Evolutionary conservation across 73 alveolate species (phyloP), one percentile per base, ranked within the genome.

Genomic region (Paraurostyla sp.): DNA sequence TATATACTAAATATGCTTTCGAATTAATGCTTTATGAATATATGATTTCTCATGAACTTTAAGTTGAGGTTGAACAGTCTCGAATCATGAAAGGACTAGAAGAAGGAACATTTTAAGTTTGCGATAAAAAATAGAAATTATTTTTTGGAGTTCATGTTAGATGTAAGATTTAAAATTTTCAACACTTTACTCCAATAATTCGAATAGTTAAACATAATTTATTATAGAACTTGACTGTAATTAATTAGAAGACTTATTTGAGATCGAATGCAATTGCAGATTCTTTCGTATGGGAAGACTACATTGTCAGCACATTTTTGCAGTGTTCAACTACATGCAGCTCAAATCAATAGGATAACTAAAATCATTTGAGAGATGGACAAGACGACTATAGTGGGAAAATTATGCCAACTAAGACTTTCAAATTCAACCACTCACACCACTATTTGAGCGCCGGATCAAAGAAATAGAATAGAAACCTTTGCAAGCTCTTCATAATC

Each of bases 351-450:
- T 85, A 2, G 68, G 25, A 7, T 36, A 76, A 0, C 43, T 71
- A 38, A 69, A 43, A 32, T 59, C 86, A 3, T 65, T 35, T 18
- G 68, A 68, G 13, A 68, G 93, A 40, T 85, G 93, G 93, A 85
- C 93, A 2, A 85, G 73, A 68, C 40, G 75, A 41, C 45, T 65
- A 23, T 51, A 85, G 38, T 85, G 93, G 93, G 88, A 85, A 36
- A 62, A 85, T 29, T 85, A 85, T 50, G 85, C 83, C 13, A 35
- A 23, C 69, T 25, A 50, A 29, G 54, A 85, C 59, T 0, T 16
- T 6, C 36, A 51, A 60, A 51, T 78, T 9, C n/a, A 43, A 30
- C 89, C 89, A 7, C 16, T 52, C 13, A 32, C 36, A 16, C 78
- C 52, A 30, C 13, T 2, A 35, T 57, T 7, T 13, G 78, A 51